phyloP scores from a whole-genome alignment of 495 filamentous ascomycete genomes.

The Arthonia radiata region DNA sequence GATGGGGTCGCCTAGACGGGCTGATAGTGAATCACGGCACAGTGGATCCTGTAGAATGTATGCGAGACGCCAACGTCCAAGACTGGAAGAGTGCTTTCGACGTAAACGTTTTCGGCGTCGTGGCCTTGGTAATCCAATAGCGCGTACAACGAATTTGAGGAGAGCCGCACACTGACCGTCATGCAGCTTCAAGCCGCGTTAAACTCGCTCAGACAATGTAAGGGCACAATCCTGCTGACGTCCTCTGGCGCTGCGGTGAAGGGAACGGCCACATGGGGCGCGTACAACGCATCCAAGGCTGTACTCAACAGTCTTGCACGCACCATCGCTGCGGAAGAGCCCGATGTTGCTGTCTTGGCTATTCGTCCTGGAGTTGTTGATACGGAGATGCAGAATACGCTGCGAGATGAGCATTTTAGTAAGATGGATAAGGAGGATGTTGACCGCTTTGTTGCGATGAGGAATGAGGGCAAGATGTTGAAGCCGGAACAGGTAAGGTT shows the following conservation, averaged over 20 bases:
- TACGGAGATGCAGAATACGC: conserved; percentile 75
- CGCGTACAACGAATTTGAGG: neutral
- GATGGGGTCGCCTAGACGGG: conserved; percentile 53
- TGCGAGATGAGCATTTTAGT: conserved; percentile 42
- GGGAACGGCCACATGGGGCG: conserved; percentile 49
- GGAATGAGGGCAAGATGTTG: conserved; percentile 42
- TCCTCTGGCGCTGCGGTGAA: conserved; percentile 26
- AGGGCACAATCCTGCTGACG: conserved; percentile 14
- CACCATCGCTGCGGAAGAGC: conserved; percentile 57
- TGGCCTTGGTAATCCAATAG: conserved; percentile 36
- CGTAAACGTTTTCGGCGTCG: conserved; percentile 57
- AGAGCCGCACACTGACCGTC: conserved; percentile 5
- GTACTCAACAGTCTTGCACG: conserved; percentile 60
- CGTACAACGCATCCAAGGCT: conserved; percentile 71
- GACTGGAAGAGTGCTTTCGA: conserved; percentile 61
- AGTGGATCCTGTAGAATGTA: conserved; percentile 48
- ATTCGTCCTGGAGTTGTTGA: conserved; percentile 71
- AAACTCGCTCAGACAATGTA: conserved; percentile 34
- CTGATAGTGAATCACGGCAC: conserved; percentile 75
- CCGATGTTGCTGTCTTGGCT: conserved; percentile 40
- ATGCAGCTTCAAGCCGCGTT: conserved; percentile 47
- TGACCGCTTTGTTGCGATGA: conserved; percentile 40
- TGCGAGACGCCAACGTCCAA: conserved; percentile 34
- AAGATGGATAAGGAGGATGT: conserved; percentile 40
- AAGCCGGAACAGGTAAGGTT: conserved; percentile 65